phyloP scores from a whole-genome alignment of 495 filamentous ascomycete genomes.

The Collariella sp. region DNA sequence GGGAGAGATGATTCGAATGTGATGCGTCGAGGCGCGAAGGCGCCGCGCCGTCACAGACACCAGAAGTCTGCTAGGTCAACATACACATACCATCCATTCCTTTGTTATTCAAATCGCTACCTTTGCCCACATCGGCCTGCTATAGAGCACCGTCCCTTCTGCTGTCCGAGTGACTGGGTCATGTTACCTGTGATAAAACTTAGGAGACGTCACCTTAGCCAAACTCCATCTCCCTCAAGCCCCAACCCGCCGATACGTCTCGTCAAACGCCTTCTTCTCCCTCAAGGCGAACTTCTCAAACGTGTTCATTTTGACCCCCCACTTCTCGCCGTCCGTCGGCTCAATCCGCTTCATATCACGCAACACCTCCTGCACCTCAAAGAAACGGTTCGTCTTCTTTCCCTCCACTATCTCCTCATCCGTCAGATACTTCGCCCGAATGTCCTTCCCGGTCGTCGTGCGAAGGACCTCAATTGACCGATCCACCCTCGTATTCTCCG shows the following conservation, averaged over 20 bases:
- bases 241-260: constrained; percentile 15
- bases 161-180: too few relatives aligned
- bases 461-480: constrained; percentile 27
- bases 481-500: constrained; percentile 29
- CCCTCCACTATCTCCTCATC: constrained; percentile 33
- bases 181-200: too few relatives aligned
- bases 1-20: too few relatives aligned
- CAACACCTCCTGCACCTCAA: constrained; percentile 10
- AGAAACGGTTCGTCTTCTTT: constrained; percentile 20
- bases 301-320: constrained; percentile 17
- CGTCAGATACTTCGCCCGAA: constrained; percentile 29
- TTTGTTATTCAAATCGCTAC: too few relatives aligned
- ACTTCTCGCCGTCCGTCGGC: constrained; percentile 15
- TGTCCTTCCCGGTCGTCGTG: constrained; percentile 24
- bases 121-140: too few relatives aligned
- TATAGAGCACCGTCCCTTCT: too few relatives aligned
- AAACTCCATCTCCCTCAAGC: too few relatives aligned
- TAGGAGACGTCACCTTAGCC: too few relatives aligned
- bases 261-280: constrained; percentile 25
- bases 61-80: too few relatives aligned
- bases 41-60: too few relatives aligned
- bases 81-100: too few relatives aligned
- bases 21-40: too few relatives aligned
- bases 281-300: constrained; percentile 34
- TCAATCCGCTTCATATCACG: constrained; percentile 25